phyloP scores from a whole-genome alignment of 2,329 filamentous ascomycete genomes.

The Scytalidium sp. region DNA sequence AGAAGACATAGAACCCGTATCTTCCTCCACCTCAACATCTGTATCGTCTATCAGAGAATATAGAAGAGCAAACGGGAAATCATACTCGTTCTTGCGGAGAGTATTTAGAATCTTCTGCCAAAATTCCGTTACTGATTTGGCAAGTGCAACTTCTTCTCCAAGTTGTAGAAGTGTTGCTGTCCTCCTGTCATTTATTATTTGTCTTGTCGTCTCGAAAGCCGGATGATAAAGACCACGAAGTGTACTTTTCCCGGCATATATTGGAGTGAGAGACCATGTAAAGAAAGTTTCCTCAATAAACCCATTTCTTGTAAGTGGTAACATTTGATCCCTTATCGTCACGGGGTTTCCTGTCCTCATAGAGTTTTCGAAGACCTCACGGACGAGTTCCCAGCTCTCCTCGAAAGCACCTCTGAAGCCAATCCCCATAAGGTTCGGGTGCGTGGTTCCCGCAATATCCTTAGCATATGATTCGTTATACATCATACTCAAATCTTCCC shows the following conservation, averaged over 20 bases:
- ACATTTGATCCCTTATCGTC: slow-evolving; percentile 75
- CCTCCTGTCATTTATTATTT: slow-evolving; percentile 70
- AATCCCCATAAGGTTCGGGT: slow-evolving; percentile 64
- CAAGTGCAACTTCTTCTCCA: slow-evolving; percentile 68
- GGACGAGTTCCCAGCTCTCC: slow-evolving; percentile 71
- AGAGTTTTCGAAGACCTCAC: slow-evolving; percentile 65
- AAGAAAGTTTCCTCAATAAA: slow-evolving; percentile 79
- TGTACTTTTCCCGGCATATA: slow-evolving; percentile 68
- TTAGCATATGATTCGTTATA: slow-evolving; percentile 72
- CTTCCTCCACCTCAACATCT: slow-evolving; percentile 37
- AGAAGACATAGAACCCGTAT: slow-evolving; percentile 67
- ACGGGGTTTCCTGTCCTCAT: slow-evolving; percentile 69
- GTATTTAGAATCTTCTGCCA: slow-evolving; percentile 67
- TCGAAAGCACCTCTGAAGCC: slow-evolving; percentile 53
- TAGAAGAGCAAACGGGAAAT: slow-evolving; percentile 72
- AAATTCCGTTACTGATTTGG: slow-evolving; percentile 67
- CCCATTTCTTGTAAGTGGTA: slow-evolving; percentile 67
- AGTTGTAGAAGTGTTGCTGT: slow-evolving; percentile 76
- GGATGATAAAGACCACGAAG: slow-evolving; percentile 78
- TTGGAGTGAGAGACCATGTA: slow-evolving; percentile 76
- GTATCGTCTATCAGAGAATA: slow-evolving; percentile 72
- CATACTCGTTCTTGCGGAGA: slow-evolving; percentile 68
- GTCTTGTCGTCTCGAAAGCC: slow-evolving; percentile 74
- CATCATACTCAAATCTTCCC: slow-evolving; percentile 58
- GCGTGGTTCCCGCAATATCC: slow-evolving; percentile 69